phyloP scores from a whole-genome alignment of 2,329 filamentous ascomycete genomes.

The Exserohilum rostratum region DNA sequence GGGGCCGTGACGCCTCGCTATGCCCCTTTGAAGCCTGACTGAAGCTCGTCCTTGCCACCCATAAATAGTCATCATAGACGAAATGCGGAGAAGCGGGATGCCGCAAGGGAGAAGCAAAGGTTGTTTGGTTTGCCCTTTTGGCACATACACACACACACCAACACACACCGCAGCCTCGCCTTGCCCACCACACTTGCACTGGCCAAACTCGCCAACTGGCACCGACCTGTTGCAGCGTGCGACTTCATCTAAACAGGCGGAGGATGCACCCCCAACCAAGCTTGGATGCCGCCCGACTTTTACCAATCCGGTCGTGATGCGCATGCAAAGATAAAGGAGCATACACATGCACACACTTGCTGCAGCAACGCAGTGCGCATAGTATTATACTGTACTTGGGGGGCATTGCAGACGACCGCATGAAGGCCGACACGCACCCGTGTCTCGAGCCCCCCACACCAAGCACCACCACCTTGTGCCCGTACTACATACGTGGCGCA shows the following conservation, averaged over 20 bases:
- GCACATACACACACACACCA: neutral
- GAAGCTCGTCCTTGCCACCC: slow-evolving; percentile 38
- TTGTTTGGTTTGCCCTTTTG: slow-evolving; percentile 7
- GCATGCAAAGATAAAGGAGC: slow-evolving; percentile 14
- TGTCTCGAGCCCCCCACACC: slow-evolving; percentile 19
- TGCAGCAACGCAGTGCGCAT: slow-evolving; percentile 16
- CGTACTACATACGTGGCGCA: neutral
- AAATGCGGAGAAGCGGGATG: slow-evolving; percentile 46
- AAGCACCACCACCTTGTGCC: neutral
- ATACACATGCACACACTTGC: slow-evolving; percentile 4
- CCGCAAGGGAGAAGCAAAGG: slow-evolving; percentile 17
- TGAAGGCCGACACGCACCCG: slow-evolving; percentile 12
- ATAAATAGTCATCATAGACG: slow-evolving; percentile 42
- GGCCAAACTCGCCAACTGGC: too few species aligned
- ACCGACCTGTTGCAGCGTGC: slow-evolving; percentile 3
- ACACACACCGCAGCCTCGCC: neutral
- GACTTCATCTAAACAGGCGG: neutral
- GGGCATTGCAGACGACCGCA: slow-evolving; percentile 12
- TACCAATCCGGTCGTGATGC: neutral
- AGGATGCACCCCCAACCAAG: neutral
- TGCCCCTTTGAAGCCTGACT: slow-evolving; percentile 27
- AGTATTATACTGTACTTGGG: neutral
- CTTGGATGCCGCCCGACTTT: neutral
- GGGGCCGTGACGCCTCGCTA: slow-evolving; percentile 31
- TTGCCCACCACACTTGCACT: neutral